Percentiles rank a stretch among this genome's conserved stretches.
phyloP scores from a whole-genome alignment of 2,329 filamentous ascomycete genomes.

The Fulvia fulva region DNA sequence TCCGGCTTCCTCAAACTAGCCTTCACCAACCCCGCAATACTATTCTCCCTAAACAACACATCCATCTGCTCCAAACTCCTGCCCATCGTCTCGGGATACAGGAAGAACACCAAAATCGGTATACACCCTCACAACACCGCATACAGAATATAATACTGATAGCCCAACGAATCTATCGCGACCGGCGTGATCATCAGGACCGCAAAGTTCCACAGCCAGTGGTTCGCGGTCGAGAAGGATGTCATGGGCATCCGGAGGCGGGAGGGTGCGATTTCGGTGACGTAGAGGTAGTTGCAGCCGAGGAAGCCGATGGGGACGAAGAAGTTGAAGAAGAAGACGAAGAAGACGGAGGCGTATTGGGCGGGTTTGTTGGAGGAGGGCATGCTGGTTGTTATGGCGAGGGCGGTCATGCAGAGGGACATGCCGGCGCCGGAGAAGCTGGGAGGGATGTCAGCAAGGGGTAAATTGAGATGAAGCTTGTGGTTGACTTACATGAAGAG shows the following conservation, averaged over 20 bases:
- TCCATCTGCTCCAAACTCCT: slow-evolving; percentile 54
- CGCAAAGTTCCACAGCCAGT: slow-evolving; percentile 51
- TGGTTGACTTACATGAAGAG: slow-evolving; percentile 42
- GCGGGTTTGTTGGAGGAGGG: slow-evolving; percentile 44
- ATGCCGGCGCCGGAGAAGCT: slow-evolving; percentile 49
- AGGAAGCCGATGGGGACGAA: slow-evolving; percentile 59
- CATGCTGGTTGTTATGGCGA: slow-evolving; percentile 50
- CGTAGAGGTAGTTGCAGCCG: slow-evolving; percentile 59
- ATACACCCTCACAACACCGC: slow-evolving; percentile 43
- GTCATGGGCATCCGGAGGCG: slow-evolving; percentile 53
- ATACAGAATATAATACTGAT: slow-evolving; percentile 51
- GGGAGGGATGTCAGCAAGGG: slow-evolving; percentile 47
- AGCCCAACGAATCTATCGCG: slow-evolving; percentile 50
- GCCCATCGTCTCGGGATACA: slow-evolving; percentile 50
- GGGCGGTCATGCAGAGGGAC: slow-evolving; percentile 52
- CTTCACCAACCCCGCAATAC: slow-evolving; percentile 10
- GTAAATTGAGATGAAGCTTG: slow-evolving; percentile 34
- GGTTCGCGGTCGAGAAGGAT: slow-evolving; percentile 53
- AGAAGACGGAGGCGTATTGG: slow-evolving; percentile 52
- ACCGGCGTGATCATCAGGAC: slow-evolving; percentile 46
- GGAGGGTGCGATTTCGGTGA: slow-evolving; percentile 54
- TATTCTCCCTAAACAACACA: slow-evolving; percentile 24
- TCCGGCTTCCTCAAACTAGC: slow-evolving; percentile 11
- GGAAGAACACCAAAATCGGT: slow-evolving; percentile 48
- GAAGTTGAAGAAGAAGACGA: slow-evolving; percentile 58